These are phyloP conservation scores for Lachancea nothofagi DNA, from an alignment of 805 yeast species.

Conservation along the genomic window DNA sequence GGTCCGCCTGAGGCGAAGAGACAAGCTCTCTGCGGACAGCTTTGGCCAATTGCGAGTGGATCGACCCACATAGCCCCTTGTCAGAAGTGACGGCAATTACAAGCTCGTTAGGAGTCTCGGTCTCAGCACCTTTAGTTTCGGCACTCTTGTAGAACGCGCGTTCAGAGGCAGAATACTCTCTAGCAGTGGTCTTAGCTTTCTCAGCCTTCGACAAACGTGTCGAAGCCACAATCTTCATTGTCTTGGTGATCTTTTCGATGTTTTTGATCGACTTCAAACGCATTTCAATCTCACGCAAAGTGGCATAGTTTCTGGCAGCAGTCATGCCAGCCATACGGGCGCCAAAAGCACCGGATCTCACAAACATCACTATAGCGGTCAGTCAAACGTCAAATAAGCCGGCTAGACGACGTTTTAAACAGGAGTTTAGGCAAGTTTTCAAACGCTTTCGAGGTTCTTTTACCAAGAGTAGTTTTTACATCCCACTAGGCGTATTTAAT, in stretches of 20 bases:
- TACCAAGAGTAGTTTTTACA: not conserved
- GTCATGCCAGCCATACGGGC: slow-evolving; percentile 22
- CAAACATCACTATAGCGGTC: slow-evolving; percentile 24
- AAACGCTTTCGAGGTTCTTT: too few species aligned
- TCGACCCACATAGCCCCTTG: slow-evolving; percentile 98
- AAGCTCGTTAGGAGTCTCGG: slow-evolving; percentile 49
- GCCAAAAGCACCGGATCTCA: slow-evolving; percentile 30
- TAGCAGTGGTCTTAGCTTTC: slow-evolving; percentile 84
- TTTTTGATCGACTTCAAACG: slow-evolving; percentile 97
- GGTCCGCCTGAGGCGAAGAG: slow-evolving; percentile 62
- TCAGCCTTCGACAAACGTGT: slow-evolving; percentile 94
- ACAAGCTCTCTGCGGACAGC: slow-evolving; percentile 65
- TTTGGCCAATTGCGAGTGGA: slow-evolving; percentile 92
- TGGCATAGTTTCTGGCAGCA: slow-evolving; percentile 78
- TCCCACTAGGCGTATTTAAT: not conserved
- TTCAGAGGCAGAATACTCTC: slow-evolving; percentile 78
- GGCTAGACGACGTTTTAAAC: too few species aligned
- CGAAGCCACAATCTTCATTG: slow-evolving; percentile 99
- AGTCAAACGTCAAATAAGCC: too few species aligned
- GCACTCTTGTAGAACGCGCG: slow-evolving; percentile 72
- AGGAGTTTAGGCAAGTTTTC: too few species aligned
- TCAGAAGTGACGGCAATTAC: slow-evolving; percentile 89
- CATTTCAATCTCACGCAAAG: slow-evolving; percentile 96
- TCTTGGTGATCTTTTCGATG: slow-evolving; percentile 98
- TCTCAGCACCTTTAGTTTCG: slow-evolving; percentile 57